phyloP scores from a whole-genome alignment of 805 yeast species.

The Wickerhamiella bombiphila region DNA sequence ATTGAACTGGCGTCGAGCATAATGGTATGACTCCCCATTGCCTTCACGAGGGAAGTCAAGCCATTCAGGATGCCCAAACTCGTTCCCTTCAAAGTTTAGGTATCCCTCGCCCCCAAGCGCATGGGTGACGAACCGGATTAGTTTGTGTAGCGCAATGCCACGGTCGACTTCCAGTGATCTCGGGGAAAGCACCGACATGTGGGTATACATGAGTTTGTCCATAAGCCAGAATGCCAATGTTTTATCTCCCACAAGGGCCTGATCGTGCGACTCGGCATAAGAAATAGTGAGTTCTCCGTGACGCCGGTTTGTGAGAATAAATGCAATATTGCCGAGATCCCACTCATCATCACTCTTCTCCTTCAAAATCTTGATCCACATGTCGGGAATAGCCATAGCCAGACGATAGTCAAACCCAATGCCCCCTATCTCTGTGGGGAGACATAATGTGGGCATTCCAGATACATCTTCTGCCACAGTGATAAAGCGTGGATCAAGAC shows the following conservation, averaged over 20 bases:
- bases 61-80: constrained; percentile 99
- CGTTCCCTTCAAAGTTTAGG: constrained; percentile 92
- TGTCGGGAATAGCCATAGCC: constrained; percentile 96
- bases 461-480: constrained; percentile 94
- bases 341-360: constrained; percentile 78
- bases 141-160: constrained; percentile 79
- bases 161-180: constrained; percentile 70
- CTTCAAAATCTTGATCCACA: constrained; percentile 93
- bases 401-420: constrained; percentile 86
- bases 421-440: constrained; percentile 64
- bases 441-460: constrained; percentile 91
- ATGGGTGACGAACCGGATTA: constrained; percentile 78
- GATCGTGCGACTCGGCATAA: constrained; percentile 92
- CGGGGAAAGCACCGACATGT: constrained; percentile 68
- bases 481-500: constrained; percentile 40
- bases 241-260: constrained; percentile 94
- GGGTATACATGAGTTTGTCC: constrained; percentile 97
- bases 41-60: constrained; percentile 90
- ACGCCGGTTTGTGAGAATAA: constrained; percentile 76
- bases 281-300: constrained; percentile 79
- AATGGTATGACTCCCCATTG: constrained; percentile 75
- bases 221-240: constrained; percentile 94
- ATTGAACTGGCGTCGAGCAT: constrained; percentile 91
- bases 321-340: constrained; percentile 71
- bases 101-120: constrained; percentile 95